Conservation (phyloP, 2,329 filamentous ascomycete genomes). For the Eurotiales sp. region DNA sequence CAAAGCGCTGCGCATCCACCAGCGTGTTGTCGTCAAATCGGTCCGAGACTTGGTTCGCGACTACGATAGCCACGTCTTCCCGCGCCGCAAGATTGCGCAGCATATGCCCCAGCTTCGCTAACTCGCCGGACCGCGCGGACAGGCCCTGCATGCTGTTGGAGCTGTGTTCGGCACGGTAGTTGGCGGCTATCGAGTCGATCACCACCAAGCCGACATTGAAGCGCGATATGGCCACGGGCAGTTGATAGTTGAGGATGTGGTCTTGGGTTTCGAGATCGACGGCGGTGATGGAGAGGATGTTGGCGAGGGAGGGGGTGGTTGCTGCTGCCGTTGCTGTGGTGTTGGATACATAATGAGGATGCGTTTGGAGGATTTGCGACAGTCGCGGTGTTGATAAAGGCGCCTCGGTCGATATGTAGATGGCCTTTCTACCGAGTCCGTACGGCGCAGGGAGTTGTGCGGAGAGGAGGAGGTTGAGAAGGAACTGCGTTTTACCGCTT, state of each 20-base stretch:
- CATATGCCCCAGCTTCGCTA: conserved; percentile 69
- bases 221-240: conserved; percentile 75
- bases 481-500: conserved; percentile 90
- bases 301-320: conserved; percentile 67
- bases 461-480: conserved; percentile 78
- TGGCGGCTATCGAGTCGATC: conserved; percentile 88
- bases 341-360: conserved; percentile 59
- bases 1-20: not conserved
- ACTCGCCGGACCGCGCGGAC: conserved; percentile 70
- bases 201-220: conserved; percentile 77
- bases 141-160: conserved; percentile 50
- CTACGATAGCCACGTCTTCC: conserved; percentile 76
- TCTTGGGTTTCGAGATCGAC: conserved; percentile 93
- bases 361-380: conserved; percentile 67
- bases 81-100: conserved; percentile 71
- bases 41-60: conserved; percentile 94
- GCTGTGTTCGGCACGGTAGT: conserved; percentile 79
- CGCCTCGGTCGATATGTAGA: conserved; percentile 94
- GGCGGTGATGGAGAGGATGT: conserved; percentile 75
- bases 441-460: conserved; percentile 73
- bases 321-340: conserved; percentile 35
- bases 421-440: conserved; percentile 67
- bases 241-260: conserved; percentile 88
- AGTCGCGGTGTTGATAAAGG: conserved; percentile 78
- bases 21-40: conserved; percentile 55